Conservation (phyloP, 257 asterid species). For the Fraxinus pennsylvanica region DNA sequence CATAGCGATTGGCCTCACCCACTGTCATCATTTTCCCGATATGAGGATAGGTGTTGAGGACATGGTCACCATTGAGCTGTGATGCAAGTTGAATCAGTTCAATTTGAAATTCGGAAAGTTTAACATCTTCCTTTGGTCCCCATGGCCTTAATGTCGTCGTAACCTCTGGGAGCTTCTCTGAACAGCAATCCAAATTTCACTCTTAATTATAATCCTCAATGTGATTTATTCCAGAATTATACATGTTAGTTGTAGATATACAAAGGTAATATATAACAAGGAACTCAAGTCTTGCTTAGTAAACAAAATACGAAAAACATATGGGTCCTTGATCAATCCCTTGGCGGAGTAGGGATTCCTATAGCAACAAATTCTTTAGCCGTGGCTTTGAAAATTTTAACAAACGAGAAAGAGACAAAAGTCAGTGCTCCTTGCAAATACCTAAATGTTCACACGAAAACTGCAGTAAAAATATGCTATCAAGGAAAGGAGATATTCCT, state of each 20-base stretch:
- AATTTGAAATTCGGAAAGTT: constrained; percentile 75
- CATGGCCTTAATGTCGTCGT: constrained; percentile 49
- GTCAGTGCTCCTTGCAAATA: neutral
- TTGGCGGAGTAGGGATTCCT: neutral
- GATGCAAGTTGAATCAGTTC: constrained; percentile 96
- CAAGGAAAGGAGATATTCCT: too few relatives aligned
- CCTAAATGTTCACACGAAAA: neutral
- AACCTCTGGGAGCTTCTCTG: constrained; percentile 77
- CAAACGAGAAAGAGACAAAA: neutral
- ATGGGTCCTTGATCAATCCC: neutral
- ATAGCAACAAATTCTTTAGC: neutral
- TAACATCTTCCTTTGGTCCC: constrained; percentile 72
- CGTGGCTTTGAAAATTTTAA: neutral
- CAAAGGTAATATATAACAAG: neutral
- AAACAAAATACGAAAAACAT: neutral
- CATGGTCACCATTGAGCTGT: constrained; percentile 84
- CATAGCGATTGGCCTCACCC: constrained; percentile 60
- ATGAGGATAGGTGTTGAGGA: constrained; percentile 74
- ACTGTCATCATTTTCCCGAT: constrained; percentile 76
- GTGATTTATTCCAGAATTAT: neutral
- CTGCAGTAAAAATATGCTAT: neutral
- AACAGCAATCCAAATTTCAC: constrained; percentile 11
- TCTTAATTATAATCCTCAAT: neutral
- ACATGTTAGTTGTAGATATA: neutral
- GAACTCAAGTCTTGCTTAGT: neutral